These are phyloP conservation scores for Suillus decipiens DNA, from an alignment of 768 basidiomycete species.

Conservation along the genomic window DNA sequence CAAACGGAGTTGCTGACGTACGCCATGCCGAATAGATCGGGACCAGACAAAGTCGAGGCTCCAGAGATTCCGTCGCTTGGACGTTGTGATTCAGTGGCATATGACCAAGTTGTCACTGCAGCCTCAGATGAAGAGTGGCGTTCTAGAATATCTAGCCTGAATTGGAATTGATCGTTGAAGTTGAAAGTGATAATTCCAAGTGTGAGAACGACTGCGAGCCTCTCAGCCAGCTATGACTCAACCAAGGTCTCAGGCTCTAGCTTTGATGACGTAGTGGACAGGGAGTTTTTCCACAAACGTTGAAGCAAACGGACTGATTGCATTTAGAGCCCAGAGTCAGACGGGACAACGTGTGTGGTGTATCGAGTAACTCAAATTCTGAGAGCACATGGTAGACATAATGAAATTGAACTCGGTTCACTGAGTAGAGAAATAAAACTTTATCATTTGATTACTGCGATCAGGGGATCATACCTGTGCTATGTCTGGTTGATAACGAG, in stretches of 20 bases:
- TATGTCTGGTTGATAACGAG: too few relatives aligned
- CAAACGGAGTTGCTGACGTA: not conserved
- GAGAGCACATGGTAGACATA: not conserved
- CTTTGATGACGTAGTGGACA: too few relatives aligned
- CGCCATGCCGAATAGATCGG: too few relatives aligned
- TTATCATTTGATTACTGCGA: not conserved
- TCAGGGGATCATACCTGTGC: not conserved
- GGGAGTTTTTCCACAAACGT: not conserved
- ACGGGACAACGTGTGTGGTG: too few relatives aligned
- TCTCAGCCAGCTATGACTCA: too few relatives aligned
- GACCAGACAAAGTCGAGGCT: not conserved
- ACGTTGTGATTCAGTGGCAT: not conserved
- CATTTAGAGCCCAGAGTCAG: too few relatives aligned
- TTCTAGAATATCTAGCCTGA: not conserved
- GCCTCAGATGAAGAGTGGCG: not conserved
- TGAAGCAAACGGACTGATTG: too few relatives aligned
- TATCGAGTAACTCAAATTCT: not conserved
- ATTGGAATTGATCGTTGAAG: not conserved
- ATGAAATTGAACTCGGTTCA: not conserved
- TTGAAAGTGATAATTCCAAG: too few relatives aligned
- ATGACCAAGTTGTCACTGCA: too few relatives aligned
- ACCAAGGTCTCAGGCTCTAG: not conserved
- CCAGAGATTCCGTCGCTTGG: not conserved
- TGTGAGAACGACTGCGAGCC: too few relatives aligned
- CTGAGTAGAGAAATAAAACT: not conserved